Evolutionary conservation across 1,139 yeast species (phyloP).

Genomic region (Geotrichum restrictum): DNA sequence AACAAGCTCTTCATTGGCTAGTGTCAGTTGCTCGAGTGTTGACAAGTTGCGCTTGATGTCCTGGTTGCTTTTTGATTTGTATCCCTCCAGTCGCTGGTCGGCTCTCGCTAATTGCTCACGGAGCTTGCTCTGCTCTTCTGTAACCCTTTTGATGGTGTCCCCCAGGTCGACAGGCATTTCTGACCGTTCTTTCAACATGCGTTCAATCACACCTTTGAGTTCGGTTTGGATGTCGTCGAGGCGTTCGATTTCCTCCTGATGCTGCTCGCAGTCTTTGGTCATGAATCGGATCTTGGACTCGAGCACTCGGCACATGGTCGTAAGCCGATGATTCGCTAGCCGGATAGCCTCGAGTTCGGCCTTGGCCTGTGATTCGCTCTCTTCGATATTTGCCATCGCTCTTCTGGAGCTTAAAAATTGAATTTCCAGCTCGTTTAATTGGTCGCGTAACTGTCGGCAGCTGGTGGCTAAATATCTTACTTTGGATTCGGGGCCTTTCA

Average conservation of each 20-base stretch:
- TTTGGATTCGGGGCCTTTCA: background rate
- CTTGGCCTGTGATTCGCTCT: constrained; percentile 5
- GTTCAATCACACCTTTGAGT: background rate
- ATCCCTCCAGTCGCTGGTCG: background rate
- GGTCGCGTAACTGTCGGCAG: constrained; percentile 3
- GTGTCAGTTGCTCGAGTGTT: background rate
- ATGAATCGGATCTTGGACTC: constrained; percentile 15
- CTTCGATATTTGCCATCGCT: constrained; percentile 5
- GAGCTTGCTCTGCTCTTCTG: background rate
- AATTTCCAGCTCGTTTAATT: constrained; percentile 11
- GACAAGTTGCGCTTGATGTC: background rate
- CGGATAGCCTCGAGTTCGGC: constrained; percentile 5
- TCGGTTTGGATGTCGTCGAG: background rate
- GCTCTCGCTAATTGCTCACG: background rate
- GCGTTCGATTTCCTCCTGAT: constrained; percentile 4
- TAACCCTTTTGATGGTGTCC: background rate
- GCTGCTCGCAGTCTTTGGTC: constrained; percentile 13
- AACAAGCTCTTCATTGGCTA: background rate
- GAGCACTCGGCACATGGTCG: constrained; percentile 15
- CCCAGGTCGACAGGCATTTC: background rate
- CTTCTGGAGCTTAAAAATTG: constrained; percentile 12
- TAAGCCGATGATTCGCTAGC: constrained; percentile 6
- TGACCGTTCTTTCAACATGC: background rate
- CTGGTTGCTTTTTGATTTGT: background rate
- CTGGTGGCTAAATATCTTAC: constrained; percentile 4